A percentile compares a stretch with the other conserved stretches of the same genome.
Conservation (phyloP, 2,329 filamentous ascomycete species). For the Calonectria pauciramosa region DNA sequence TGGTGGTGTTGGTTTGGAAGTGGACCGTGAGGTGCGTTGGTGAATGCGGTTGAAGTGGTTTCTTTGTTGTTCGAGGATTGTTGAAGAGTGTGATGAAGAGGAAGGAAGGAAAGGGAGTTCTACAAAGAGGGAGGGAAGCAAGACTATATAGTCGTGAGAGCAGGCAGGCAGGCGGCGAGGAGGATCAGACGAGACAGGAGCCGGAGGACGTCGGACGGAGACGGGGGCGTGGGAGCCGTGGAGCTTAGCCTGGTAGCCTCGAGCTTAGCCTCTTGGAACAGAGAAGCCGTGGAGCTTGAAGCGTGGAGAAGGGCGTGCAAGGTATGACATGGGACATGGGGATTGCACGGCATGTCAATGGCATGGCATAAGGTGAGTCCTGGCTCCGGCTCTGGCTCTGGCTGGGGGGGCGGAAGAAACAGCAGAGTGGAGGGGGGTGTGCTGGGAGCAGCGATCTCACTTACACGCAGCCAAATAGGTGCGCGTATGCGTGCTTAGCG, state of each 20-base stretch:
- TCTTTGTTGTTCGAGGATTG: slow-evolving; percentile 1
- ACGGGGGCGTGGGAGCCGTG: slow-evolving; percentile 10
- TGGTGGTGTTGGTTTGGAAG: slow-evolving; percentile 11
- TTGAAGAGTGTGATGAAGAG: slow-evolving; percentile 19
- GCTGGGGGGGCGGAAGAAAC: background rate
- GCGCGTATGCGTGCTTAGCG: slow-evolving; percentile 9
- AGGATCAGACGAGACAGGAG: slow-evolving; percentile 18
- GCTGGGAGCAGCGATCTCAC: slow-evolving; percentile 20
- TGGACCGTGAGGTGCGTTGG: slow-evolving; percentile 3
- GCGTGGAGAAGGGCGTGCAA: slow-evolving; percentile 23
- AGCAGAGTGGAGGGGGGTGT: slow-evolving; percentile 2
- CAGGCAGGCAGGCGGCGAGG: slow-evolving; percentile 14
- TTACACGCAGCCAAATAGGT: slow-evolving; percentile 22
- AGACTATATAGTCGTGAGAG: slow-evolving; percentile 40
- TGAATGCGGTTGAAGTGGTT: background rate
- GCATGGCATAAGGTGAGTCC: background rate
- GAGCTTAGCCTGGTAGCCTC: slow-evolving; percentile 12
- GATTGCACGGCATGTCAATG: background rate
- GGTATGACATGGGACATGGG: background rate
- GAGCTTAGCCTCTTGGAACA: slow-evolving; percentile 13
- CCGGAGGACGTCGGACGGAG: background rate
- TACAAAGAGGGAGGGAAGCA: slow-evolving; percentile 22
- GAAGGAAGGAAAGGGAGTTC: background rate
- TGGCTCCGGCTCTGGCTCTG: too few relatives aligned
- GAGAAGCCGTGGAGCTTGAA: slow-evolving; percentile 2